phyloP scores from a whole-genome alignment of 2,329 filamentous ascomycete species.

The Colletotrichum plurivorum region DNA sequence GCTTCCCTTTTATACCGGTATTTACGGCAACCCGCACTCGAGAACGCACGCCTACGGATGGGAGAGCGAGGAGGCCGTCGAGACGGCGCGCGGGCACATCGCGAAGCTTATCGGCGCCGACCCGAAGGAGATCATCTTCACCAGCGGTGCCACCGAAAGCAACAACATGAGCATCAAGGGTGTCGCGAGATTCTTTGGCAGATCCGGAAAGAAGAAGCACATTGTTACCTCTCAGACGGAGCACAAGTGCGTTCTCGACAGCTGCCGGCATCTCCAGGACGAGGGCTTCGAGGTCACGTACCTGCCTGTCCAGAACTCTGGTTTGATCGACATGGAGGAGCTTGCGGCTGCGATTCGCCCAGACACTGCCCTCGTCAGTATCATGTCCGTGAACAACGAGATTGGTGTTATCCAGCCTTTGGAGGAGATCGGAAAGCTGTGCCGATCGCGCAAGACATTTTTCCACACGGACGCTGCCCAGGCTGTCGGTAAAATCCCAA shows the following conservation, averaged over 20 bases:
- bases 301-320: constrained; percentile 88
- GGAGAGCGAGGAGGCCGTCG: constrained; percentile 96
- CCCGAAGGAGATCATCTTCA: constrained; percentile 98
- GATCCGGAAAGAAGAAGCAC: constrained; percentile 96
- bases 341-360: constrained; percentile 91
- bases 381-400: constrained; percentile 99
- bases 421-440: constrained; percentile 92
- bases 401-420: constrained; percentile 99
- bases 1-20: constrained; percentile 92
- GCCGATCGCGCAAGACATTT: constrained; percentile 92
- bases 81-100: constrained; percentile 86
- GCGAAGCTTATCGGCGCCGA: constrained; percentile 93
- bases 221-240: constrained; percentile 98
- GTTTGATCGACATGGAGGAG: constrained; percentile 86
- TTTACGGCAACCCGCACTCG: constrained; percentile 97
- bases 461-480: constrained; percentile 98
- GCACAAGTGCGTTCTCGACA: constrained; percentile 98
- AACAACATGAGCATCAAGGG: constrained; percentile 99
- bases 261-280: constrained; percentile 95
- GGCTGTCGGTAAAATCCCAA: constrained; percentile 97
- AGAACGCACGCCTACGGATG: constrained; percentile 98
- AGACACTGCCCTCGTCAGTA: constrained; percentile 92
- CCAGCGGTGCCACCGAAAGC: constrained; percentile 96
- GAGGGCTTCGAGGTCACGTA: constrained; percentile 99
- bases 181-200: constrained; percentile 94